Evolutionary conservation across 345 rosid species (phyloP).

Genomic region (Syzygium grande): DNA sequence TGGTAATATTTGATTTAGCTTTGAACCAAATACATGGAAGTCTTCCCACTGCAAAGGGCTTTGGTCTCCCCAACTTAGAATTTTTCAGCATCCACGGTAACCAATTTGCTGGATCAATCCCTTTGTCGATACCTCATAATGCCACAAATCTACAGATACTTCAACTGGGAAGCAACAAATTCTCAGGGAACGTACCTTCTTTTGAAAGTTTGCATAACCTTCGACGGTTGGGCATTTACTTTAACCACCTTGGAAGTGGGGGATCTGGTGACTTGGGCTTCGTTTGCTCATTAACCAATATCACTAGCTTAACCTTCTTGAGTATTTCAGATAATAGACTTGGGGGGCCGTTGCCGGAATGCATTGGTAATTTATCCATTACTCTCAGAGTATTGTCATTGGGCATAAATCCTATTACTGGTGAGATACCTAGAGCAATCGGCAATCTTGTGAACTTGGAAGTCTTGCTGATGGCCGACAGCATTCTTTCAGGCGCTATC

Average conservation of each 20-base stretch:
- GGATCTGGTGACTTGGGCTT: neutral
- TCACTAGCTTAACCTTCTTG: neutral
- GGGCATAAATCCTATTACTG: neutral
- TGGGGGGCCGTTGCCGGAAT: neutral
- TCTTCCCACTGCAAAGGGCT: neutral
- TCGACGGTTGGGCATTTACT: neutral
- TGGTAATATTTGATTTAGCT: neutral
- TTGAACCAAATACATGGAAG: neutral
- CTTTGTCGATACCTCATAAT: neutral
- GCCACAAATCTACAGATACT: neutral
- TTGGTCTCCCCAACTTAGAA: neutral
- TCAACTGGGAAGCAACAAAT: neutral
- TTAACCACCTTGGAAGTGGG: neutral
- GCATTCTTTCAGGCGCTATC: constrained; percentile 3
- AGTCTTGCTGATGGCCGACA: neutral
- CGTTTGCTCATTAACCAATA: neutral
- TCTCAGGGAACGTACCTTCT: neutral
- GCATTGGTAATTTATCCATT: neutral
- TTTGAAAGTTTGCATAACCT: neutral
- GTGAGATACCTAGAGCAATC: constrained; percentile 7
- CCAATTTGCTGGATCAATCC: neutral
- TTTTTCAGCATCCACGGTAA: neutral
- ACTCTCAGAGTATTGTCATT: neutral
- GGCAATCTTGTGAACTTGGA: constrained; percentile 15
- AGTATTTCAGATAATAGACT: neutral